Percentiles rank a stretch among this genome's conserved stretches.
These are phyloP conservation scores for Gentiana macrophylla DNA, from an alignment of 257 asterid species.

Conservation along the genomic window DNA sequence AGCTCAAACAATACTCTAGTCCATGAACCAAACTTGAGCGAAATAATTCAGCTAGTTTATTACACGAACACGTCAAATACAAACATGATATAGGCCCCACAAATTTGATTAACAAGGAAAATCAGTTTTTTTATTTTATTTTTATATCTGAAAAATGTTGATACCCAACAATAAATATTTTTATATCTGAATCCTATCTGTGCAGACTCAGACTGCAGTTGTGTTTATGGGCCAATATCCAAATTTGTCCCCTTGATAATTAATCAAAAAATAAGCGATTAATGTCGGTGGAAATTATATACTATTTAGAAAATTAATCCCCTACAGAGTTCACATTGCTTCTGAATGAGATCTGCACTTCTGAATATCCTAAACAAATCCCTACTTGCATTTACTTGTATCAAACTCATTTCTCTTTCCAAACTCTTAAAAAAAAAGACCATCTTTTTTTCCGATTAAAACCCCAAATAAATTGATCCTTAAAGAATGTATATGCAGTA, in stretches of 20 bases:
- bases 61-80: no score
- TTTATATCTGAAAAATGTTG: no score
- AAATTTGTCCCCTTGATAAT: not conserved
- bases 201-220: no score
- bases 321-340: constrained; percentile 6
- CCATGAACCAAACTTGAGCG: no score
- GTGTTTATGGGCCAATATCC: constrained; percentile 5
- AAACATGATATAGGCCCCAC: no score
- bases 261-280: constrained; percentile 6
- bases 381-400: constrained; percentile 3
- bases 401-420: not conserved
- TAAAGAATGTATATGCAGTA: not conserved
- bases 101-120: no score
- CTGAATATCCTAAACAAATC: constrained; percentile 18
- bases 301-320: constrained; percentile 1
- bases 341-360: constrained; percentile 19
- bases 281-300: constrained; percentile 23
- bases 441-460: not conserved
- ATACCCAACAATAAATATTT: no score
- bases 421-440: not conserved
- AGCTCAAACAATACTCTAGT: no score
- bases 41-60: no score
- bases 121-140: no score
- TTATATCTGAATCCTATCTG: no score
- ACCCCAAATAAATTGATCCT: not conserved